These are phyloP conservation scores for Areca catechu DNA, from an alignment of 176 grass and related monocot species.

Conservation along the genomic window DNA sequence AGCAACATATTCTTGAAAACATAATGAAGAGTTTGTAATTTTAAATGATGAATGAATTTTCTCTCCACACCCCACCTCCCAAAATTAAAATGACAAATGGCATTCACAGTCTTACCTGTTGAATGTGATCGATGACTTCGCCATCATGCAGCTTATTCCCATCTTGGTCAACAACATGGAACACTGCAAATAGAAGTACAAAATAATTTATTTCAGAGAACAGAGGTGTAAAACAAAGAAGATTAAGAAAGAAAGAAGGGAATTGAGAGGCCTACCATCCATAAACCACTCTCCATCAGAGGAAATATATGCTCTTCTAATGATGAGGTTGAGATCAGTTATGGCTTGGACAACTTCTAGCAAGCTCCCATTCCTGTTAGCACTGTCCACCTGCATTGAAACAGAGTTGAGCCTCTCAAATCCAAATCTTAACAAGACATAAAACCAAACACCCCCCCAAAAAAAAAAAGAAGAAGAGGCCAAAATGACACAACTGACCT, in stretches of 20 bases:
- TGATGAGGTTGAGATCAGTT: slow-evolving; percentile 34
- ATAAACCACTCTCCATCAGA: slow-evolving; percentile 52
- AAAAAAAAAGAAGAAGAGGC: neutral
- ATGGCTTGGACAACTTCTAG: slow-evolving; percentile 39
- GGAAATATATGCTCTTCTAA: slow-evolving; percentile 46
- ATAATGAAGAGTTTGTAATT: neutral
- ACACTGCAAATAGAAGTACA: slow-evolving; percentile 12
- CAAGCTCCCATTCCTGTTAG: slow-evolving; percentile 40
- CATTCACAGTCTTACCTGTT: slow-evolving; percentile 5
- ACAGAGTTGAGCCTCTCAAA: neutral
- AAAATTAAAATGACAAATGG: neutral
- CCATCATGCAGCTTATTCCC: slow-evolving; percentile 23
- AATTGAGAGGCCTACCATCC: slow-evolving; percentile 25
- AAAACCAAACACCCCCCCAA: neutral
- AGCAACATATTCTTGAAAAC: too few species aligned
- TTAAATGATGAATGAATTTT: neutral
- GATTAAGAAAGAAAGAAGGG: neutral
- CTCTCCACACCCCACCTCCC: too few species aligned
- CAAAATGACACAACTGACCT: slow-evolving; percentile 20
- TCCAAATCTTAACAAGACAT: neutral
- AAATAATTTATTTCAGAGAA: neutral
- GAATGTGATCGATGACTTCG: slow-evolving; percentile 23
- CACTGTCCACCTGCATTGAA: slow-evolving; percentile 37
- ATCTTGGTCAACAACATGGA: slow-evolving; percentile 22
- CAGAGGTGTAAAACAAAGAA: neutral